Evolutionary conservation across 345 rosid genomes (phyloP).

Genomic region (Euphorbia peplus): DNA sequence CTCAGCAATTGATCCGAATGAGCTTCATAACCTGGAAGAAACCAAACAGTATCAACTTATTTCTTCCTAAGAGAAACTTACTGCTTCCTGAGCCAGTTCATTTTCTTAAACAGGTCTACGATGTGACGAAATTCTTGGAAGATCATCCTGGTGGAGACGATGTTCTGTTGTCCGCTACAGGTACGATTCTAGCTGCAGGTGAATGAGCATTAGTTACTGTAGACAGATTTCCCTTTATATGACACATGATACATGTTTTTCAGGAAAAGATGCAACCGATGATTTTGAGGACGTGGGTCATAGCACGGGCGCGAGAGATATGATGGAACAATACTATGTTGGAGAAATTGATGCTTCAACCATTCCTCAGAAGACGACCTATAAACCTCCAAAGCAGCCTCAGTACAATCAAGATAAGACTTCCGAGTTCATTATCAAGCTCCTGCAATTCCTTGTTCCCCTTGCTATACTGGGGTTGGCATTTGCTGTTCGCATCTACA

Average conservation of each 20-base stretch:
- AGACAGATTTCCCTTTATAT: background rate
- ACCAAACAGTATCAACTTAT: background rate
- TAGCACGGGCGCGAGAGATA: constrained; percentile 23
- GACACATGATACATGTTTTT: background rate
- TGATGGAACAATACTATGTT: constrained; percentile 22
- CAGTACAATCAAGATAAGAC: constrained; percentile 79
- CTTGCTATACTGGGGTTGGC: constrained; percentile 90
- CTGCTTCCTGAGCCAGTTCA: background rate
- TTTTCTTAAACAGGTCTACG: constrained; percentile 18
- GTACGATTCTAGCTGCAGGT: background rate
- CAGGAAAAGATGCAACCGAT: constrained; percentile 29
- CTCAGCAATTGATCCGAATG: background rate
- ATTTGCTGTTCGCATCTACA: constrained; percentile 70
- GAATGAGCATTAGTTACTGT: background rate
- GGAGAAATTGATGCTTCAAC: constrained; percentile 25
- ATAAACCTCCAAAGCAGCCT: constrained; percentile 47
- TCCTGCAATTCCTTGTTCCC: constrained; percentile 92
- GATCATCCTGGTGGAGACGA: constrained; percentile 32
- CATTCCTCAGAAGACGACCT: constrained; percentile 13
- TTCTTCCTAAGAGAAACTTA: background rate
- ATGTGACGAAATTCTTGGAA: constrained; percentile 26
- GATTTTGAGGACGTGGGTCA: constrained; percentile 34
- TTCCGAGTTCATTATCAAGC: constrained; percentile 57
- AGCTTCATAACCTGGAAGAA: background rate
- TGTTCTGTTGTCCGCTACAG: constrained; percentile 23